Conservation (phyloP, 208 protist genomes). For the Crithidia fasciculata region DNA sequence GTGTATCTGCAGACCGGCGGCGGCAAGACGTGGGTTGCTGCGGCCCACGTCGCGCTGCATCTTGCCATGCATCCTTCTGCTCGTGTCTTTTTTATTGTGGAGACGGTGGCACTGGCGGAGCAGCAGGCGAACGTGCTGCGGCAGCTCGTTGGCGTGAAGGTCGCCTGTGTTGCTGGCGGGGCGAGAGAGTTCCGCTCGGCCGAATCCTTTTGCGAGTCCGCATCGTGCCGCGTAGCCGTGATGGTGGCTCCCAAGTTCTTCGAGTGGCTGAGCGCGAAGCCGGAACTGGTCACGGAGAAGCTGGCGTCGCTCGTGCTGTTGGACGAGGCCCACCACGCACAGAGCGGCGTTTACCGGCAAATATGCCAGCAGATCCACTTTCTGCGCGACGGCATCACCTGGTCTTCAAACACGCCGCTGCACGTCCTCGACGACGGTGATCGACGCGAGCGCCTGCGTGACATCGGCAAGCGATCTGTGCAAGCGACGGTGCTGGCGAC, state of each 20-base stretch:
- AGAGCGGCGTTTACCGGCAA: conserved; percentile 19
- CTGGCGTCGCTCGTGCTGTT: conserved; percentile 50
- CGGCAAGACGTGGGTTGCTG: conserved; percentile 77
- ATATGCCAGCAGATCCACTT: conserved; percentile 31
- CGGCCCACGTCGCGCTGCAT: conserved; percentile 20
- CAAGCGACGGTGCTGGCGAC: not conserved
- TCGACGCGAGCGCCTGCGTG: not conserved
- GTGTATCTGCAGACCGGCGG: conserved; percentile 58
- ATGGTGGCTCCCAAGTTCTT: conserved; percentile 50
- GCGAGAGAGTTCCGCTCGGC: conserved; percentile 13
- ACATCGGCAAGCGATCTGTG: conserved; percentile 1
- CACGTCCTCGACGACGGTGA: not conserved
- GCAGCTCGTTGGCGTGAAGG: not conserved
- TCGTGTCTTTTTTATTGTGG: conserved; percentile 60
- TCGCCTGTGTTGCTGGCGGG: conserved; percentile 24
- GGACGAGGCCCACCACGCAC: conserved; percentile 77
- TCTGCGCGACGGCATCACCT: not conserved
- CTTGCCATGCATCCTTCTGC: conserved; percentile 15
- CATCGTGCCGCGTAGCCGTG: conserved; percentile 32
- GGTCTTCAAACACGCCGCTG: not conserved
- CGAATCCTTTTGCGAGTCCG: not conserved
- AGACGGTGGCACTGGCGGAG: conserved; percentile 45
- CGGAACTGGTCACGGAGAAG: conserved; percentile 8
- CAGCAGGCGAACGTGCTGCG: conserved; percentile 31
- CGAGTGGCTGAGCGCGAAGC: conserved; percentile 26